Percentiles rank a stretch among this genome's conserved stretches.
Evolutionary conservation across 805 yeast genomes (phyloP).

Genomic region (Metschnikowia lochheadii): DNA sequence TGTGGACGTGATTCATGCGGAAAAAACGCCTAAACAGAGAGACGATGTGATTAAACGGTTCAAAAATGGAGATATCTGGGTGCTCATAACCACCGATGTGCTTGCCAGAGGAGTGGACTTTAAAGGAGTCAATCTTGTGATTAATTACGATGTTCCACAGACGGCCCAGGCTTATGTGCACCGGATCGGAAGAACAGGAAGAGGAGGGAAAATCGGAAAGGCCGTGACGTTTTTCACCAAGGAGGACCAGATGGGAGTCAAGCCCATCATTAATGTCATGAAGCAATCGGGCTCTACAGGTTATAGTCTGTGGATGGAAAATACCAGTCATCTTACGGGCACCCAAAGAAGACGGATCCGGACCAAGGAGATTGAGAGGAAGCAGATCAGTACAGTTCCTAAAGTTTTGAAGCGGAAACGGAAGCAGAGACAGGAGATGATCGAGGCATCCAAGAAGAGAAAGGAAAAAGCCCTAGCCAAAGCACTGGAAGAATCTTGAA

Average conservation of each 20-base stretch:
- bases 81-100: constrained; percentile 93
- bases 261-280: constrained; percentile 90
- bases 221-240: constrained; percentile 93
- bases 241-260: constrained; percentile 71
- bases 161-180: constrained; percentile 94
- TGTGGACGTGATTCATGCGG: constrained; percentile 95
- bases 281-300: constrained; percentile 78
- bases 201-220: constrained; percentile 83
- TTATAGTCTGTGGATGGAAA: constrained; percentile 78
- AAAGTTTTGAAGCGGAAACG: constrained; percentile 60
- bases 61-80: constrained; percentile 91
- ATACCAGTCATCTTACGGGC: constrained; percentile 59
- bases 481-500: neutral
- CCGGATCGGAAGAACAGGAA: constrained; percentile 97
- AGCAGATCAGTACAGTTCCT: constrained; percentile 82
- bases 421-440: constrained; percentile 63
- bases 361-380: constrained; percentile 56
- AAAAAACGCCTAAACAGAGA: constrained; percentile 84
- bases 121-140: constrained; percentile 89
- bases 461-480: constrained; percentile 25
- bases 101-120: constrained; percentile 96
- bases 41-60: constrained; percentile 79
- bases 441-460: constrained; percentile 66
- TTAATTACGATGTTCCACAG: constrained; percentile 94
- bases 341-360: constrained; percentile 60